These are phyloP conservation scores for Geotrichum fermentans DNA, from an alignment of 1,139 yeast species.

Conservation along the genomic window DNA sequence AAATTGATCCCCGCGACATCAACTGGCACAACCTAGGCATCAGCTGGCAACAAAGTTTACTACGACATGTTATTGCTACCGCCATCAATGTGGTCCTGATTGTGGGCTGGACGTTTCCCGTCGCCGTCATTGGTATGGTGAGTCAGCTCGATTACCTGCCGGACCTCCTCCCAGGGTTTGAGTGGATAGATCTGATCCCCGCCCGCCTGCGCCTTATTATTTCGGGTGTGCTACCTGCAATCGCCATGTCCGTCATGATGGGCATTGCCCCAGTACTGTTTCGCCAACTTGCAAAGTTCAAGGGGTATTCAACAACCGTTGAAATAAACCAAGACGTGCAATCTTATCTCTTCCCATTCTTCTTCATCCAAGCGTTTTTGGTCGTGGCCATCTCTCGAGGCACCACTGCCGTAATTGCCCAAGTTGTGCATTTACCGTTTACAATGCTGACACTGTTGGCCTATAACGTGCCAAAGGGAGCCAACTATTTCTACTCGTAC, in stretches of 20 bases:
- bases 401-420: slow-evolving; percentile 59
- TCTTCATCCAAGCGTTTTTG: slow-evolving; percentile 74
- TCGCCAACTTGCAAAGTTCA: slow-evolving; percentile 56
- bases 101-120: slow-evolving; percentile 82
- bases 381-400: slow-evolving; percentile 86
- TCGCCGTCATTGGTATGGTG: slow-evolving; percentile 74
- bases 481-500: slow-evolving; percentile 74
- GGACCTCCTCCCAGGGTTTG: slow-evolving; percentile 55
- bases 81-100: slow-evolving; percentile 53
- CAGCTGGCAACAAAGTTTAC: slow-evolving; percentile 16
- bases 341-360: slow-evolving; percentile 63
- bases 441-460: slow-evolving; percentile 69
- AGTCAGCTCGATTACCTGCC: slow-evolving; percentile 67
- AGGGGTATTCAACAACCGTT: slow-evolving; percentile 64
- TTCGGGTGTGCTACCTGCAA: slow-evolving; percentile 72
- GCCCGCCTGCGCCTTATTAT: slow-evolving; percentile 53
- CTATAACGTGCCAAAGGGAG: slow-evolving; percentile 70
- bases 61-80: slow-evolving; percentile 44
- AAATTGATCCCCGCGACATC: slow-evolving; percentile 32
- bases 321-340: slow-evolving; percentile 70
- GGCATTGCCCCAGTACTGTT: slow-evolving; percentile 69
- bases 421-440: slow-evolving; percentile 63
- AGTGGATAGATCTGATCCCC: slow-evolving; percentile 63
- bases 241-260: slow-evolving; percentile 62
- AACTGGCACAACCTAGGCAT: slow-evolving; percentile 32